phyloP scores from a whole-genome alignment of 1,139 yeast genomes.

The Wickerhamiella infanticola region DNA sequence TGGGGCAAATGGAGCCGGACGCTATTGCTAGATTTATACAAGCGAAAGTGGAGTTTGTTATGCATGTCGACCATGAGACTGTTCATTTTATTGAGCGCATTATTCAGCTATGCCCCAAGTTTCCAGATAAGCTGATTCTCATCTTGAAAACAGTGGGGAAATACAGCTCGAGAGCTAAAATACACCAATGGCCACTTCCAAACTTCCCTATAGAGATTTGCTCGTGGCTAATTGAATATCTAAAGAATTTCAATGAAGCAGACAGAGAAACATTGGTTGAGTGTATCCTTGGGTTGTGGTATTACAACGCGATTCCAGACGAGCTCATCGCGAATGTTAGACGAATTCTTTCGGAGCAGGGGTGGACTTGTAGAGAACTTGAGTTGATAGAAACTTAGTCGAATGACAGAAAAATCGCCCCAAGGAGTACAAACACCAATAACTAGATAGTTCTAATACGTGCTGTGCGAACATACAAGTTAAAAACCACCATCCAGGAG shows the following conservation, averaged over 20 bases:
- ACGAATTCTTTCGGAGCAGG: not conserved
- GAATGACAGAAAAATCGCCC: not conserved
- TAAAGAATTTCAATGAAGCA: not conserved
- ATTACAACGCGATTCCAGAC: not conserved
- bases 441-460: not conserved
- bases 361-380: not conserved
- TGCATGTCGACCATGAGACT: not conserved
- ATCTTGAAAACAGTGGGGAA: not conserved
- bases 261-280: not conserved
- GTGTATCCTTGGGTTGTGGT: not conserved
- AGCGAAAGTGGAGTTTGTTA: not conserved
- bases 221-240: not conserved
- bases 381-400: not conserved
- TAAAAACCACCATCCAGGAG: conserved; percentile 43
- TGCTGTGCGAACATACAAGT: not conserved
- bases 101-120: not conserved
- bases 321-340: not conserved
- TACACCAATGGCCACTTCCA: not conserved
- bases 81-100: not conserved
- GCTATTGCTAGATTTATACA: not conserved
- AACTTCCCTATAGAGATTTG: not conserved
- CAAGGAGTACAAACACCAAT: not conserved
- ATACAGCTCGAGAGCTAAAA: not conserved
- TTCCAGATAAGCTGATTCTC: not conserved
- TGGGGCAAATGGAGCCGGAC: not conserved